Base-by-base conservation (phyloP, 1,284 basidiomycete species). In the Cystobasidium slooffiae region DNA sequence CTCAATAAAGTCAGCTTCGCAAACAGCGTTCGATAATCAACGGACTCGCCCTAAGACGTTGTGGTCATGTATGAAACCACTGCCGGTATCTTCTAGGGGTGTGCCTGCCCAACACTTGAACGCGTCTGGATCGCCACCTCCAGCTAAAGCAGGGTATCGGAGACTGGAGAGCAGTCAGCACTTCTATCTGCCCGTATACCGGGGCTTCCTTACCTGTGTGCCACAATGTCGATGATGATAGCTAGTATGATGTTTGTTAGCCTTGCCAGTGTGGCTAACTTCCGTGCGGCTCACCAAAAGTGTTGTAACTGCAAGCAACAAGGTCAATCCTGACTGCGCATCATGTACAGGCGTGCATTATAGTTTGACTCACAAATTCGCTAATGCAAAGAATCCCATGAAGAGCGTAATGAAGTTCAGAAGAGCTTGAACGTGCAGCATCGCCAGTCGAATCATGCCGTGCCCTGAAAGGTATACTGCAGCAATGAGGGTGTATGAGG, bases 401-500 rank as follows among this genome's bases (percentile, higher is more conserved):
- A 75, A 55, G 8, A 75, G 39, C 8, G 64, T 75, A 7, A 75
- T 24, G 24, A 80, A 77, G 76, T 84, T 84, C 81, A 84, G 84
- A 53, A 97, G 75, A 56, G 89, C 94, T 83, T 99, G 96, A 52
- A 98, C 81, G 81, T 97, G 95, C 82, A 98, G 89, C 85, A 97
- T 94, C 85, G 77, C 77, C 51, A 79, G 53, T 37, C 78, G 73
- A 22, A 79, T 56, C 74, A 80, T 78, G 82, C 89, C 78, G 93
- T 88, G 72, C 90, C 87, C 37, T 52, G 91, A 93, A 80, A 87
- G 88, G 84, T 97, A 98, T 68, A 97, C 86, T 78, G 85, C 92
- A 41, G 56, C 6, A 41, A 55, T n/a, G 5, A 46, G 41, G 18
- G 3, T 18, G 9, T 6, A 24, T 66, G 22, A 61, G 37, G 22